Evolutionary conservation across 2,329 filamentous ascomycete genomes (phyloP).

Genomic region (Arachnomyces sp.): DNA sequence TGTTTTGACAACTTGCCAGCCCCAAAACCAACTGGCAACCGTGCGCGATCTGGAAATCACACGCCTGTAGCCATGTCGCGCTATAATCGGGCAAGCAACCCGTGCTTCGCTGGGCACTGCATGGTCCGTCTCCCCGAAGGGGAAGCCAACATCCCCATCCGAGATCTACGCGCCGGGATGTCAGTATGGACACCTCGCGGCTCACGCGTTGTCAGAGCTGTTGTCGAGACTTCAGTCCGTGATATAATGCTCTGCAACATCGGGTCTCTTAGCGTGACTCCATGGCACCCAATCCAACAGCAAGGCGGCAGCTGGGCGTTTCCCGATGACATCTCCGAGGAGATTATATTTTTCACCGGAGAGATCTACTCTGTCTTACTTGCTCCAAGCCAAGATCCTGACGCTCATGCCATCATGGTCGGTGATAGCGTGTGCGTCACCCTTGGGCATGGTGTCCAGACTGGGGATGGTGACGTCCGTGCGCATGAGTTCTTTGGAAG

Average conservation of each 20-base stretch:
- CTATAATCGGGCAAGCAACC: constrained; percentile 36
- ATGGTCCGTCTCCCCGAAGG: constrained; percentile 40
- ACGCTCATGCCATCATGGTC: constrained; percentile 44
- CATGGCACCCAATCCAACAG: constrained; percentile 50
- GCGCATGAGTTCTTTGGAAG: constrained; percentile 50
- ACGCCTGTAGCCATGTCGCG: constrained; percentile 31
- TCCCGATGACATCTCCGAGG: constrained; percentile 32
- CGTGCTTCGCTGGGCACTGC: constrained; percentile 49
- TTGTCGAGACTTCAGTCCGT: constrained; percentile 44
- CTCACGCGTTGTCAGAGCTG: constrained; percentile 39
- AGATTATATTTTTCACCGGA: constrained; percentile 39
- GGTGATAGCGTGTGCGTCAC: constrained; percentile 45
- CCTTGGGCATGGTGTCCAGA: constrained; percentile 48
- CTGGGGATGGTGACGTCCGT: constrained; percentile 32
- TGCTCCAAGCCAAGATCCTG: constrained; percentile 35
- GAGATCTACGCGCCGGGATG: constrained; percentile 39
- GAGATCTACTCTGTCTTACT: constrained; percentile 51
- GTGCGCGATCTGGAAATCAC: constrained; percentile 4
- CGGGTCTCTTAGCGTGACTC: constrained; percentile 45
- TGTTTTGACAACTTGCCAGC: constrained; percentile 30
- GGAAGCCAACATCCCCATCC: constrained; percentile 29
- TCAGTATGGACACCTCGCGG: constrained; percentile 46
- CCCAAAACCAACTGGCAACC: constrained; percentile 14
- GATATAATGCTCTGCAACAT: constrained; percentile 39
- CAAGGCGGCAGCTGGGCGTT: constrained; percentile 39